Percentiles rank a stretch among this genome's conserved stretches.
phyloP scores from a whole-genome alignment of 2,329 filamentous ascomycete genomes.

The Fusarium dimerum region DNA sequence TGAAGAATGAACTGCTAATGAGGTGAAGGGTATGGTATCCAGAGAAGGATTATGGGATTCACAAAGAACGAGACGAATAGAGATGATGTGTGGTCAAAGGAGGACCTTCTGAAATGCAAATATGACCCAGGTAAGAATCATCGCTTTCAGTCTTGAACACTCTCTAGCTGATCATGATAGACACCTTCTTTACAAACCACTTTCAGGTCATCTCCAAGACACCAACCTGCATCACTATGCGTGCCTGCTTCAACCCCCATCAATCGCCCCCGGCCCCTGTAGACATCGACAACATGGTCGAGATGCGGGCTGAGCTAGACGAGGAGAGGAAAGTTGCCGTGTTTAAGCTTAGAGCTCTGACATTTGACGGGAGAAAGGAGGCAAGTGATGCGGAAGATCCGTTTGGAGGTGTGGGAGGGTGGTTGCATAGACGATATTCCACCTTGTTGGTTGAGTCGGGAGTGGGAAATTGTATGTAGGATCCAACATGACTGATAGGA shows the following conservation, averaged over 20 bases:
- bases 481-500: too few relatives aligned
- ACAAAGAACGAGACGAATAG: conserved; percentile 9
- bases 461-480: conserved; percentile 17
- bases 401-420: conserved; percentile 17
- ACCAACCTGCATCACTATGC: conserved; percentile 11
- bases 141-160: background rate
- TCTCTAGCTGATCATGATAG: background rate
- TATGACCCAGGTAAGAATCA: conserved; percentile 18
- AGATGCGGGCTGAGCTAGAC: conserved; percentile 11
- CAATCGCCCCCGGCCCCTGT: background rate
- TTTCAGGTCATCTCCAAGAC: conserved; percentile 15
- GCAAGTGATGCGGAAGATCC: conserved; percentile 15
- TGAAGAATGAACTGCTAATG: rapidly evolving
- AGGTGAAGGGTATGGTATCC: conserved; percentile 6
- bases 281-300: conserved; percentile 15
- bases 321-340: background rate
- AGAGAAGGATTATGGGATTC: conserved; percentile 13
- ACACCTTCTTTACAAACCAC: conserved; percentile 22
- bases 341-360: conserved; percentile 9
- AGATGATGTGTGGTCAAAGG: conserved; percentile 18
- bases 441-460: conserved; percentile 18
- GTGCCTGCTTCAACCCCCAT: conserved; percentile 15
- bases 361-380: conserved; percentile 15
- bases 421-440: conserved; percentile 19
- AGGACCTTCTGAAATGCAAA: conserved; percentile 13